Evolutionary conservation across 768 basidiomycete species (phyloP).

Genomic region (Leccinum arenicola): DNA sequence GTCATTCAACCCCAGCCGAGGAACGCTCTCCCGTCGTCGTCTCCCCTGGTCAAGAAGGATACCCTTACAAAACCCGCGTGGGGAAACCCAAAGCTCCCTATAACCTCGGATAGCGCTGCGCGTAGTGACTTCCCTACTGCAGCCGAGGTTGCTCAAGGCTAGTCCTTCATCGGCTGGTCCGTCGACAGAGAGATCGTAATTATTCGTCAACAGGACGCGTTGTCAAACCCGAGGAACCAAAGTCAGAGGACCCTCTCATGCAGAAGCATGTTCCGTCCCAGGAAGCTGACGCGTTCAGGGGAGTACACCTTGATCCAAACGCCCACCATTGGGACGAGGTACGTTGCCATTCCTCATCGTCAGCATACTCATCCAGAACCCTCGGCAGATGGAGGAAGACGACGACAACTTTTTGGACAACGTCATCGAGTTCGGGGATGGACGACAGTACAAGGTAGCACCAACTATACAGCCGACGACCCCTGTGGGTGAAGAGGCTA

Average conservation of each 20-base stretch:
- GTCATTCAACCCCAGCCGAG: slow-evolving; percentile 66
- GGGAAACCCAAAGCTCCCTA: slow-evolving; percentile 53
- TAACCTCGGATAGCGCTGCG: slow-evolving; percentile 39
- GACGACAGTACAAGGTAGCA: slow-evolving; percentile 84
- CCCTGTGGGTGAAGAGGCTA: slow-evolving; percentile 13
- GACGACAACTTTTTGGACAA: slow-evolving; percentile 86
- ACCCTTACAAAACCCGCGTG: slow-evolving; percentile 58
- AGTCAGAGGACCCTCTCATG: slow-evolving; percentile 49
- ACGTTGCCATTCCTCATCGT: slow-evolving; percentile 29
- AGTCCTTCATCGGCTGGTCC: slow-evolving; percentile 23
- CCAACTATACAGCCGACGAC: slow-evolving; percentile 32
- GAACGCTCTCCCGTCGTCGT: slow-evolving; percentile 31
- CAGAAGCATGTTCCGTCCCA: slow-evolving; percentile 63
- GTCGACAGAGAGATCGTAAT: slow-evolving; percentile 9
- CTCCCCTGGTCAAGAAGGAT: slow-evolving; percentile 35
- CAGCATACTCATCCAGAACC: slow-evolving; percentile 7
- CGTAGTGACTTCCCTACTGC: slow-evolving; percentile 91
- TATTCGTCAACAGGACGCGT: slow-evolving; percentile 20
- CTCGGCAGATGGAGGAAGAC: slow-evolving; percentile 79
- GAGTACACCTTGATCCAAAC: slow-evolving; percentile 90
- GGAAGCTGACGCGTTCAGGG: slow-evolving; percentile 92
- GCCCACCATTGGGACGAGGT: slow-evolving; percentile 99
- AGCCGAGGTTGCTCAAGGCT: slow-evolving; percentile 89
- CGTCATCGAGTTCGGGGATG: slow-evolving; percentile 95
- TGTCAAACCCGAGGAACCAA: slow-evolving; percentile 35